These are phyloP conservation scores for Cubamyces sp. DNA, from an alignment of 768 basidiomycete genomes.

Conservation along the genomic window DNA sequence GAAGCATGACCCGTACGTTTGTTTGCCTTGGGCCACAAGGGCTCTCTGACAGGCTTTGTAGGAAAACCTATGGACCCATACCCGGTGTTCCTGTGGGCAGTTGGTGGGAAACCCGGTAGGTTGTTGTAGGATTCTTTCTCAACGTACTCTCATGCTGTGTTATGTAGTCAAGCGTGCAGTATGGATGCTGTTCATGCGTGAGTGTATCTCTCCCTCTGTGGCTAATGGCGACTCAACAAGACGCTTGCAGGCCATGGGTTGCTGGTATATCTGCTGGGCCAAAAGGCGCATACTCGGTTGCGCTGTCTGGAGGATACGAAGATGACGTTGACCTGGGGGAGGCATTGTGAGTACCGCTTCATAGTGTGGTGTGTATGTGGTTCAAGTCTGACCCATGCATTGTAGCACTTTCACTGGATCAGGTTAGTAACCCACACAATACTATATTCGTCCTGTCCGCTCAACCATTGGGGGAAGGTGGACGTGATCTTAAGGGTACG, in stretches of 20 bases:
- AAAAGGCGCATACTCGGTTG: slow-evolving; percentile 82
- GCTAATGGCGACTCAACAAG: neutral
- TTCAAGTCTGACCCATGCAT: neutral
- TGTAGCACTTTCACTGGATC: slow-evolving; percentile 80
- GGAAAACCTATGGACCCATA: slow-evolving; percentile 81
- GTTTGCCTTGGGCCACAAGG: neutral
- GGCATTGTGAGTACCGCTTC: slow-evolving; percentile 63
- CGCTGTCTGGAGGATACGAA: slow-evolving; percentile 87
- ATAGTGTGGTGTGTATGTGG: slow-evolving; percentile 2
- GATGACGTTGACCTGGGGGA: slow-evolving; percentile 85
- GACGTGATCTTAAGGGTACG: slow-evolving; percentile 86
- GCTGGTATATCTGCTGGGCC: slow-evolving; percentile 74
- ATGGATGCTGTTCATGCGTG: slow-evolving; percentile 85
- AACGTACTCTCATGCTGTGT: neutral
- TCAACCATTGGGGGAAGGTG: slow-evolving; percentile 51
- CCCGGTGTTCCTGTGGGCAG: slow-evolving; percentile 79
- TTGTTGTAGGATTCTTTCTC: neutral
- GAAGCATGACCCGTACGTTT: slow-evolving; percentile 55
- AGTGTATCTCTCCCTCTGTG: slow-evolving; percentile 34
- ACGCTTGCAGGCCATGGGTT: slow-evolving; percentile 69
- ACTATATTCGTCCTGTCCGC: too few relatives aligned
- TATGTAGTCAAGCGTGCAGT: slow-evolving; percentile 61
- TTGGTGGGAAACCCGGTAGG: slow-evolving; percentile 78
- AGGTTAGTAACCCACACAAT: slow-evolving; percentile 42
- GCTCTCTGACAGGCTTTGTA: slow-evolving; percentile 31